Evolutionary conservation across 768 basidiomycete species (phyloP).

Genomic region (Amanita fuliginea): DNA sequence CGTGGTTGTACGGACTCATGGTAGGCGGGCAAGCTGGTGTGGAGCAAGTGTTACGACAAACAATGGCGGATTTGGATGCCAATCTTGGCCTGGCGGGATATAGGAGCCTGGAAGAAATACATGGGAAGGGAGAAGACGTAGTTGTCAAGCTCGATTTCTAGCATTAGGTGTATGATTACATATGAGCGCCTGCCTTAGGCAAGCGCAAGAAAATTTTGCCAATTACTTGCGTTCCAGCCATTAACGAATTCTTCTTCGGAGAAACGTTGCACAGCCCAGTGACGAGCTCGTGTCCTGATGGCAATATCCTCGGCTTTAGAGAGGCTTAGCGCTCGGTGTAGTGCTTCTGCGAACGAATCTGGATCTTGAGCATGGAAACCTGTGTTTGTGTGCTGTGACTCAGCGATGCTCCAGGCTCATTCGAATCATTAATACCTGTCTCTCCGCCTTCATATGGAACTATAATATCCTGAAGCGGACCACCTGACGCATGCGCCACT

Average conservation of each 20-base stretch:
- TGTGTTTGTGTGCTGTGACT: conserved; percentile 8
- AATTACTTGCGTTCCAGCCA: conserved; percentile 60
- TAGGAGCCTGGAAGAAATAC: conserved; percentile 45
- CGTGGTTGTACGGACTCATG: conserved; percentile 63
- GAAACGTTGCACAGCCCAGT: conserved; percentile 64
- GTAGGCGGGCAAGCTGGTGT: conserved; percentile 65
- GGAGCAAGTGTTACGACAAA: conserved; percentile 59
- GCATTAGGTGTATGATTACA: neutral
- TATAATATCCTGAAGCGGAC: conserved; percentile 85
- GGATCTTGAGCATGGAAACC: conserved; percentile 74
- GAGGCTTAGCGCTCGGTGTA: conserved; percentile 55
- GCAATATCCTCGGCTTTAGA: conserved; percentile 40
- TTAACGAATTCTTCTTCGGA: conserved; percentile 68
- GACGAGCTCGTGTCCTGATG: conserved; percentile 59
- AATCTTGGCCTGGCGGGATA: conserved; percentile 57
- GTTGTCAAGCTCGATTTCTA: conserved; percentile 30
- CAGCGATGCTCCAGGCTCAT: neutral
- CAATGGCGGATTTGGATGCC: conserved; percentile 58
- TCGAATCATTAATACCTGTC: conserved; percentile 39
- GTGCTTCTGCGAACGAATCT: conserved; percentile 52
- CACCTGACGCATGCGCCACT: conserved; percentile 86
- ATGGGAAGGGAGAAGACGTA: conserved; percentile 44
- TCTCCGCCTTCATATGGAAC: conserved; percentile 61
- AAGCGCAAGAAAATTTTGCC: conserved; percentile 26
- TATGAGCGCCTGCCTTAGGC: neutral